phyloP scores from a whole-genome alignment of 495 filamentous ascomycete species.

The Neurospora sp. region DNA sequence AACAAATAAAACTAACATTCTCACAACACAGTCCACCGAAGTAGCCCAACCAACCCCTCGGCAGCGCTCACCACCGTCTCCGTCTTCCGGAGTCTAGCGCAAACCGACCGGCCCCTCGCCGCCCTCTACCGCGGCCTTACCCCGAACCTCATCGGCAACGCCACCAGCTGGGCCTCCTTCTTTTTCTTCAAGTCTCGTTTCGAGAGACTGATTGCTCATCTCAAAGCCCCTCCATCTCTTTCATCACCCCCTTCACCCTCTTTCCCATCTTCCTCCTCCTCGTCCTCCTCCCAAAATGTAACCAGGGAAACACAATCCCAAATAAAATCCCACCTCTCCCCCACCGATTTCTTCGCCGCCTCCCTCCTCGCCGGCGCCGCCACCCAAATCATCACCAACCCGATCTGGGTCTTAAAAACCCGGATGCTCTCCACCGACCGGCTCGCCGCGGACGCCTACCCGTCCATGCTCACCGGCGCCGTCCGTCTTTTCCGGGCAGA shows the following conservation, averaged over 20 bases:
- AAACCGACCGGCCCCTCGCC: slow-evolving; percentile 36
- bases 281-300: too few relatives aligned
- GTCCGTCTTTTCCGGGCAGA: slow-evolving; percentile 53
- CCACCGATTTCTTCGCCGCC: slow-evolving; percentile 72
- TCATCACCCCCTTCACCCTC: neutral
- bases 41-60: slow-evolving; percentile 19
- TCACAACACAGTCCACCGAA: slow-evolving; percentile 32
- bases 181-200: slow-evolving; percentile 55
- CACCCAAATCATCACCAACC: slow-evolving; percentile 80
- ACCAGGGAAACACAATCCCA: neutral
- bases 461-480: slow-evolving; percentile 59
- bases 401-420: slow-evolving; percentile 97
- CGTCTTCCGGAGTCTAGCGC: slow-evolving; percentile 32
- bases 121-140: slow-evolving; percentile 81
- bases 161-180: slow-evolving; percentile 82
- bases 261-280: too few relatives aligned
- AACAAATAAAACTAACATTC: too few relatives aligned
- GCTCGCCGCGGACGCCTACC: slow-evolving; percentile 65
- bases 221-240: slow-evolving; percentile 9
- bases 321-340: slow-evolving; percentile 36
- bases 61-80: slow-evolving; percentile 28
- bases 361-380: slow-evolving; percentile 64
- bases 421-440: slow-evolving; percentile 84
- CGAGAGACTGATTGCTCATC: slow-evolving; percentile 26
- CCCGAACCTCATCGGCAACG: slow-evolving; percentile 86